Conservation (phyloP, 768 basidiomycete species). For the Rhizopogon vinicolor region DNA sequence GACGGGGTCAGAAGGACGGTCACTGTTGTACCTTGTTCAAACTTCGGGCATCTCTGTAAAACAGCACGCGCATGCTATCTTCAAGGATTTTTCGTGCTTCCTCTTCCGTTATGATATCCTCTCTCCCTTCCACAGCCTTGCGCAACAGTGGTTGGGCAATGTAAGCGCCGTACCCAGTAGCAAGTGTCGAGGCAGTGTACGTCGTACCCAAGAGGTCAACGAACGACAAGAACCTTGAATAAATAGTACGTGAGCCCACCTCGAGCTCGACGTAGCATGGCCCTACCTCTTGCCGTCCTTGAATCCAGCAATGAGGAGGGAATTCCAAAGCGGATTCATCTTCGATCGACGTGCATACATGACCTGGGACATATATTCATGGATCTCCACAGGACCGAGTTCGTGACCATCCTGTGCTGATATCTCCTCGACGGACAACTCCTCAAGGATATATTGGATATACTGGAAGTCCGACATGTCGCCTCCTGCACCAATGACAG, state of each 20-base stretch:
- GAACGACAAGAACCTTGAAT: conserved; percentile 78
- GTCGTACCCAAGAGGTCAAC: conserved; percentile 98
- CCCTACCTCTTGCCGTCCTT: conserved; percentile 77
- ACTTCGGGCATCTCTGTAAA: conserved; percentile 94
- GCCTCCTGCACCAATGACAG: conserved; percentile 87
- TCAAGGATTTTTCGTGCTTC: conserved; percentile 77
- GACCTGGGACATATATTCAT: conserved; percentile 85
- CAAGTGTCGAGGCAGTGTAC: conserved; percentile 87
- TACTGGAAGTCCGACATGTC: conserved; percentile 99
- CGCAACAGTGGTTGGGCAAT: conserved; percentile 92
- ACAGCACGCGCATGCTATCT: conserved; percentile 88
- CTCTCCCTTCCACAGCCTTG: conserved; percentile 81
- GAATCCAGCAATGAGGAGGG: conserved; percentile 87
- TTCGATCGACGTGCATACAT: conserved; percentile 89
- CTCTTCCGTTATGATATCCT: conserved; percentile 69
- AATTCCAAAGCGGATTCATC: conserved; percentile 95
- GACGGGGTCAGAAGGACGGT: not conserved
- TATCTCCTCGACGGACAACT: conserved; percentile 73
- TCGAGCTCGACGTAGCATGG: not conserved
- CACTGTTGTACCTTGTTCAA: conserved; percentile 75
- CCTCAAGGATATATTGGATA: conserved; percentile 76
- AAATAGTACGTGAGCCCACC: not conserved
- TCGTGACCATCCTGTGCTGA: conserved; percentile 78
- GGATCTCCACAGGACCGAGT: conserved; percentile 85
- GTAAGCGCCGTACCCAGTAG: conserved; percentile 91